A percentile compares a stretch with the other conserved stretches of the same genome.
phyloP scores from a whole-genome alignment of 495 filamentous ascomycete species.

The Xeromyces bisporus region DNA sequence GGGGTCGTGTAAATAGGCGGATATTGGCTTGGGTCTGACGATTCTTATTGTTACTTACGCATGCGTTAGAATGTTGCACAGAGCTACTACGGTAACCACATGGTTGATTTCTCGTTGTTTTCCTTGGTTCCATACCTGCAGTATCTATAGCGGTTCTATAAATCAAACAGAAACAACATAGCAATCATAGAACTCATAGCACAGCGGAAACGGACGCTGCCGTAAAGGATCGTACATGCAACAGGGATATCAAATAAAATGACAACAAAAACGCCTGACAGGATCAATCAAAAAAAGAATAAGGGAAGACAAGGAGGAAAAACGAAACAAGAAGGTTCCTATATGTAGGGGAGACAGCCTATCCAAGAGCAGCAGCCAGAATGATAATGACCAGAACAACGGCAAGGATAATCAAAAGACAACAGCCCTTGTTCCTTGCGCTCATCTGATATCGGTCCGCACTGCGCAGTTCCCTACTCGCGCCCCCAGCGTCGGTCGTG shows the following conservation, averaged over 20 bases:
- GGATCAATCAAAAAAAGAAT: no score
- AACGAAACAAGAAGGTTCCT: background rate
- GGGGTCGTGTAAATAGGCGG: constrained; percentile 14
- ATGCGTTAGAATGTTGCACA: no score
- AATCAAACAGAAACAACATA: no score
- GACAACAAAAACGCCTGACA: constrained; percentile 9
- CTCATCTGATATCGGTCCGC: constrained; percentile 86
- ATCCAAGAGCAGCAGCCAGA: constrained; percentile 60
- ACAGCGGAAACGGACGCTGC: no score
- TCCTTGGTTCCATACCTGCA: no score
- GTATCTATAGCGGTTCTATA: no score
- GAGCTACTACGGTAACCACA: no score
- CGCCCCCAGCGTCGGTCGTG: constrained; percentile 60
- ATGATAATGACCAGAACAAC: constrained; percentile 79
- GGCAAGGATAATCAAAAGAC: constrained; percentile 75
- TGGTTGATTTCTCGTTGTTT: no score
- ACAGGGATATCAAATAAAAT: constrained; percentile 10
- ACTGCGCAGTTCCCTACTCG: constrained; percentile 64
- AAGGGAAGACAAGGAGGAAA: constrained; percentile 1
- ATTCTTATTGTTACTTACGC: no score
- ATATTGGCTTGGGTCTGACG: constrained; percentile 13
- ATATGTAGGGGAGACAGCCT: no score
- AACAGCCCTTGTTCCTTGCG: constrained; percentile 81
- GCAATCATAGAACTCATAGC: no score
- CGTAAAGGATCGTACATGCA: constrained; percentile 10